Conservation (phyloP, 495 filamentous ascomycete species). For the Podospora sp. region DNA sequence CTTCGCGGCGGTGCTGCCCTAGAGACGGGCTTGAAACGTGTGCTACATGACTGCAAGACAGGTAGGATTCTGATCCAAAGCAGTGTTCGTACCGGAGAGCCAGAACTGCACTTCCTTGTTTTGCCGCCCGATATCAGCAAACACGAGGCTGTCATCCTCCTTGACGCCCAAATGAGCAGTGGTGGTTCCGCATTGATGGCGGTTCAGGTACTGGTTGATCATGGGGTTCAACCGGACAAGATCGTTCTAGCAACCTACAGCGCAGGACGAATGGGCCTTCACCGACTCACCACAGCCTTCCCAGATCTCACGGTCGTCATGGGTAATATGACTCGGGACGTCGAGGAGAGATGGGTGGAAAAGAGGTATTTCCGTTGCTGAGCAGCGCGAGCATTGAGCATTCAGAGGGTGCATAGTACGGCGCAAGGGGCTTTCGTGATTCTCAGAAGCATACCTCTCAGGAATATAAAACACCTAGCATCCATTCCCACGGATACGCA, state of each 20-base stretch:
- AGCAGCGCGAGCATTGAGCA: not conserved
- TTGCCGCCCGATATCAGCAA: conserved; percentile 68
- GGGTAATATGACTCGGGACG: conserved; percentile 59
- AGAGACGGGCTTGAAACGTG: conserved; percentile 83
- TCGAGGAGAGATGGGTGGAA: conserved; percentile 44
- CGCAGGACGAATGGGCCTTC: conserved; percentile 59
- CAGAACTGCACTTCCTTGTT: conserved; percentile 85
- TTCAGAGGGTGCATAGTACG: not conserved
- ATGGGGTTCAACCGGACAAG: conserved; percentile 81
- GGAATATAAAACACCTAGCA: no score
- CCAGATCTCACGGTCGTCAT: conserved; percentile 83
- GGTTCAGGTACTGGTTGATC: conserved; percentile 88
- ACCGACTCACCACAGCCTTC: conserved; percentile 81
- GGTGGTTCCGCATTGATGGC: conserved; percentile 96
- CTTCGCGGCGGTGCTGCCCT: conserved; percentile 84
- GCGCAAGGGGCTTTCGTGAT: not conserved
- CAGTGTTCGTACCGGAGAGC: conserved; percentile 79
- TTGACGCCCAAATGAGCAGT: conserved; percentile 92
- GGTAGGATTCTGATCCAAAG: conserved; percentile 91
- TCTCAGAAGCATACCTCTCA: not conserved
- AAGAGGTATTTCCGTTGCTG: conserved; percentile 42
- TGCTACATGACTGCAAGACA: conserved; percentile 87
- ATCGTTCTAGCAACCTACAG: conserved; percentile 58
- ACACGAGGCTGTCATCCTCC: conserved; percentile 78
- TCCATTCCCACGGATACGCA: no score